Evolutionary conservation across 2,329 filamentous ascomycete species (phyloP), one percentile per base, ranked within the genome.

Genomic region (Aspergillus calidoustus): DNA sequence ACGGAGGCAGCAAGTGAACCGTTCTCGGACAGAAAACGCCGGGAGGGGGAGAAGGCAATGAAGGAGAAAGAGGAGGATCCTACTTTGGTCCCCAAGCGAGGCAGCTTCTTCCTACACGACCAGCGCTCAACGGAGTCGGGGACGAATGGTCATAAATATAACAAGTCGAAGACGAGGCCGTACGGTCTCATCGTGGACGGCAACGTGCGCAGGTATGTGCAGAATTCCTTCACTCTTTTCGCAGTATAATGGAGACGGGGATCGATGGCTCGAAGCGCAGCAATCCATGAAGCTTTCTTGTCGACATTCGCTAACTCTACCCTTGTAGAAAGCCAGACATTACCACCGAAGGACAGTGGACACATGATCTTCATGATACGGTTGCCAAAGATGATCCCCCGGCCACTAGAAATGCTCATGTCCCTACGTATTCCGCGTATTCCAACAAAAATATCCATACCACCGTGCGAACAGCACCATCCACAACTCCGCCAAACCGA

Each of bases 51-150:
- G 66, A 92, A 96, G 73, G 96, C 96, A 80, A 89, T 90, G 79
- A 92, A 90, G 79, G 91, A 91, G 76, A 87, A 92, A 69, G 92
- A 96, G 74, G 89, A 92, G 69, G 92, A 97, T 76, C 94, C 94
- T 41, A 89, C 93, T 11, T 97, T 97, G 79, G 94, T 97, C 59
- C 94, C 95, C 57, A 97, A 96, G 72, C 85, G 94, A 67, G 95
- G 95, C 62, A 90, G 91, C 64, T 98, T 98, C 82, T 98, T 97
- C 81, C 93, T 98, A 87, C 94, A 98, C 77, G 95, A 98, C 75
- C 92, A 95, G 72, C 87, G 92, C 64, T 89, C 92, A 69, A 87
- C 90, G 59, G 90, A 90, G n/a, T 86, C 89, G 49, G 87, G 88
- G 67, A 86, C 89, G 57, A 94, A 93, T 77, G 90, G 90, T 57